Evolutionary conservation across 2,329 filamentous ascomycete genomes (phyloP), one percentile per base, ranked within the genome.

Genomic region (Microdochium bolleyi): DNA sequence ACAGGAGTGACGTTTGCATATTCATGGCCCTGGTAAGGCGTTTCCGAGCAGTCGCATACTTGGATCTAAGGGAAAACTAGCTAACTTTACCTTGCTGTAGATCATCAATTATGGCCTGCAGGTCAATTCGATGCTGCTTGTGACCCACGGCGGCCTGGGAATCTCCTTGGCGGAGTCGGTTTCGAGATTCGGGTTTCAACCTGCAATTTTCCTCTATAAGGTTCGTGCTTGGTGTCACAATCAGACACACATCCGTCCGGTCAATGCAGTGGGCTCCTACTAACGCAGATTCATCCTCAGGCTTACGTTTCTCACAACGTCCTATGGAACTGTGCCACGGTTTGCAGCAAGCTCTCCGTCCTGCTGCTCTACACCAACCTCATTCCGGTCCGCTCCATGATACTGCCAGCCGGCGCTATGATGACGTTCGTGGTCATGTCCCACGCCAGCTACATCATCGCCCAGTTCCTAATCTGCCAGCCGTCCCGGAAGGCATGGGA

Each of bases 311-410:
- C 53, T 2, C 51, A 38, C 48, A 51, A 51, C 16, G 30, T 55
- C 3, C 44, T 53, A 2, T 55, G 52, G 52, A 55, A 55, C 30
- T 38, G 30, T 25, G 44, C 32, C 14, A 50, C 53, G 11, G 7
- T 51, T 22, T 48, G 48, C 2, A 52, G 54, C 19, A 55, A 55
- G 41, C 34, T 55, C 1, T 53, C 54, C 3, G 51, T 55, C 2
- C 48, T 55, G 11, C 25, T 49, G 13, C 53, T 55, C 46, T 55
- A 52, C 50, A 41, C 44, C 9, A 52, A 44, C 2, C 52, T 55
- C 13, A 55, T 55, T 37, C 54, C 54, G 13, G 46, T 55, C 14
- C 50, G n/a, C 1, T 32, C 19, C 9, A 53, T 55, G 52, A 48
- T 25, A 13, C 19, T 53, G 2, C 27, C 50, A 5, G 54, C 51